A percentile compares a stretch with the other conserved stretches of the same genome.
phyloP scores from a whole-genome alignment of 495 filamentous ascomycete genomes.

The Mycothermus thermophilus region DNA sequence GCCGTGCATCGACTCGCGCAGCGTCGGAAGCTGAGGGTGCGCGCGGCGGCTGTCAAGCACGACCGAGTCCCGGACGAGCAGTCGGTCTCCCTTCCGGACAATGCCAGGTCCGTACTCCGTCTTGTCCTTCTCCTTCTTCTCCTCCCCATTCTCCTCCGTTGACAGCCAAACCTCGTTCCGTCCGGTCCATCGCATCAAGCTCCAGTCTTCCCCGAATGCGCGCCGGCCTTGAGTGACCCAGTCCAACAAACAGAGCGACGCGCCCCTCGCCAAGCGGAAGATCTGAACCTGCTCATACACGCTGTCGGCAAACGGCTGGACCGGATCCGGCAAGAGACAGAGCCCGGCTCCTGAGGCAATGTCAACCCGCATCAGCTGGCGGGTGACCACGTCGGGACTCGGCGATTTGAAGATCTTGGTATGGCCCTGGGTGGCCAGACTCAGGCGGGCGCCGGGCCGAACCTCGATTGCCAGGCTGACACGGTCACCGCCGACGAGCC shows the following conservation, averaged over 20 bases:
- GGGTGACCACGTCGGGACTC: slow-evolving; percentile 40
- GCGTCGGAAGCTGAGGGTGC: slow-evolving; percentile 20
- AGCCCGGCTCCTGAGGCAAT: slow-evolving; percentile 51
- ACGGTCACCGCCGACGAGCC: slow-evolving; percentile 72
- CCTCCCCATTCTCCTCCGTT: slow-evolving; percentile 6
- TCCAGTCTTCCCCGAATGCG: slow-evolving; percentile 85
- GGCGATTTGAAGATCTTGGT: slow-evolving; percentile 88
- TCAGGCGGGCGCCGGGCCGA: slow-evolving; percentile 50
- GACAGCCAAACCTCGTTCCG: slow-evolving; percentile 78
- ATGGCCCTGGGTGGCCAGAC: slow-evolving; percentile 83
- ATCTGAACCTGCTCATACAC: slow-evolving; percentile 71
- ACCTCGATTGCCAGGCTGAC: slow-evolving; percentile 60
- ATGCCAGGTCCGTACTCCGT: no score
- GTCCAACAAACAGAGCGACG: slow-evolving; percentile 67
- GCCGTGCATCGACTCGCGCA: slow-evolving; percentile 47
- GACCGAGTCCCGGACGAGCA: slow-evolving; percentile 71
- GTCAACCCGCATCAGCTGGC: slow-evolving; percentile 52
- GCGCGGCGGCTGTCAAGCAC: slow-evolving; percentile 47
- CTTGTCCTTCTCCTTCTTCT: no score
- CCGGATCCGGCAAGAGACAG: slow-evolving; percentile 88
- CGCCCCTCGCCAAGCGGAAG: slow-evolving; percentile 48
- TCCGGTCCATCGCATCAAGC: slow-evolving; percentile 58
- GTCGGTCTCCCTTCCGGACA: slow-evolving; percentile 41
- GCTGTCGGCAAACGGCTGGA: slow-evolving; percentile 72
- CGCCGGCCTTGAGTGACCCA: slow-evolving; percentile 84